Evolutionary conservation across 1,284 basidiomycete species (phyloP).

Genomic region (Ganoderma lucidum): DNA sequence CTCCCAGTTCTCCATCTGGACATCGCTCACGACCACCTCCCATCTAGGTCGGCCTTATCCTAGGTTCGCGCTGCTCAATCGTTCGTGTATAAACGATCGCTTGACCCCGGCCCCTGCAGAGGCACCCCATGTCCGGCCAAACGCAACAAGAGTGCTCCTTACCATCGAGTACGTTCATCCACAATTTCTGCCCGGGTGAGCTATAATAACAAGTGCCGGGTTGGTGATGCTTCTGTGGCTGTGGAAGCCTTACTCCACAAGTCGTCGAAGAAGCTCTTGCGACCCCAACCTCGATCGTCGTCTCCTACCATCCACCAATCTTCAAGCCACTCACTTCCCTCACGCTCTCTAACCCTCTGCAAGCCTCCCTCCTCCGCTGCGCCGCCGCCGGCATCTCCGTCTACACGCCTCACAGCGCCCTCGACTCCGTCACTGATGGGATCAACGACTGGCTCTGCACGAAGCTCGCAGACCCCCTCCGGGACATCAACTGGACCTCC

Average conservation of each 20-base stretch:
- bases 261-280: constrained; percentile 81
- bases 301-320: constrained; percentile 92
- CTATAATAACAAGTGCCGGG: background rate
- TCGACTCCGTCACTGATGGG: constrained; percentile 85
- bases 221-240: constrained; percentile 6
- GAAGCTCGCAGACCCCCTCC: constrained; percentile 33
- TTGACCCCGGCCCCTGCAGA: constrained; percentile 53
- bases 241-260: constrained; percentile 73
- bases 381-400: constrained; percentile 86
- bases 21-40: constrained; percentile 25
- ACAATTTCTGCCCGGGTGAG: no score
- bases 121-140: constrained; percentile 67
- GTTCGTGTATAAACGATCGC: background rate
- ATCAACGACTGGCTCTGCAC: constrained; percentile 83
- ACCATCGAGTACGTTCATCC: constrained; percentile 80
- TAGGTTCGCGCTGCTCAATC: constrained; percentile 59
- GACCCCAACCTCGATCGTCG: constrained; percentile 69
- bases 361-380: constrained; percentile 81
- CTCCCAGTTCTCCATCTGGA: constrained; percentile 14
- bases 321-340: constrained; percentile 84
- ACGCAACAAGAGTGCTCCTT: constrained; percentile 74
- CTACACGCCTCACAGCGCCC: constrained; percentile 88
- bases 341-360: constrained; percentile 82
- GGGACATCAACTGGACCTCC: constrained; percentile 26
- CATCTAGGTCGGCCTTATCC: constrained; percentile 79